These are phyloP conservation scores for Cladosporium sp. DNA, from an alignment of 2,329 filamentous ascomycete genomes.

Conservation along the genomic window DNA sequence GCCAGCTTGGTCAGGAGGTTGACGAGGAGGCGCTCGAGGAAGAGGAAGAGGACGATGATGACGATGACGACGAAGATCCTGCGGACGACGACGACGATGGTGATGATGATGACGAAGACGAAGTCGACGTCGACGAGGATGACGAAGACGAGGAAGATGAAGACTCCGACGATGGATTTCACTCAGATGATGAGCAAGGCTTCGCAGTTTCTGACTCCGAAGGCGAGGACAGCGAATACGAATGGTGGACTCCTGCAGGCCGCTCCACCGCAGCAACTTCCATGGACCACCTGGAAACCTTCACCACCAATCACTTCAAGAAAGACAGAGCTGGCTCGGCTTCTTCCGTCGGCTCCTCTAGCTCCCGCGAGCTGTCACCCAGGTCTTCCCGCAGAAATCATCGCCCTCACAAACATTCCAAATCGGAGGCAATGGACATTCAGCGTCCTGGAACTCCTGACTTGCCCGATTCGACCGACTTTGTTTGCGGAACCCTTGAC, in stretches of 20 bases:
- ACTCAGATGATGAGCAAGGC: constrained; percentile 73
- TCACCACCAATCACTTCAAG: constrained; percentile 36
- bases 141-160: constrained; percentile 41
- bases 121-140: constrained; percentile 51
- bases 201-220: constrained; percentile 68
- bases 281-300: constrained; percentile 47
- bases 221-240: constrained; percentile 61
- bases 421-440: constrained; percentile 29
- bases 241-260: constrained; percentile 62
- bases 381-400: constrained; percentile 1
- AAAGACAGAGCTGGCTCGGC: constrained; percentile 45
- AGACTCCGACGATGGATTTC: constrained; percentile 61
- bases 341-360: constrained; percentile 52
- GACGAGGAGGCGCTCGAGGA: constrained; percentile 80
- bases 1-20: constrained; percentile 79
- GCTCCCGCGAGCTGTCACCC: constrained; percentile 31
- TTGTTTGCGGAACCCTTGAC: constrained; percentile 96
- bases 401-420: constrained; percentile 8
- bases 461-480: constrained; percentile 94
- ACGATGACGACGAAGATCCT: constrained; percentile 38
- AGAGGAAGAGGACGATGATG: constrained; percentile 46
- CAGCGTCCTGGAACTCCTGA: constrained; percentile 51
- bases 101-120: constrained; percentile 64
- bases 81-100: constrained; percentile 49
- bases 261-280: constrained; percentile 51